Conservation (phyloP, 73 alveolate species). For the Paramecium biaurelia region DNA sequence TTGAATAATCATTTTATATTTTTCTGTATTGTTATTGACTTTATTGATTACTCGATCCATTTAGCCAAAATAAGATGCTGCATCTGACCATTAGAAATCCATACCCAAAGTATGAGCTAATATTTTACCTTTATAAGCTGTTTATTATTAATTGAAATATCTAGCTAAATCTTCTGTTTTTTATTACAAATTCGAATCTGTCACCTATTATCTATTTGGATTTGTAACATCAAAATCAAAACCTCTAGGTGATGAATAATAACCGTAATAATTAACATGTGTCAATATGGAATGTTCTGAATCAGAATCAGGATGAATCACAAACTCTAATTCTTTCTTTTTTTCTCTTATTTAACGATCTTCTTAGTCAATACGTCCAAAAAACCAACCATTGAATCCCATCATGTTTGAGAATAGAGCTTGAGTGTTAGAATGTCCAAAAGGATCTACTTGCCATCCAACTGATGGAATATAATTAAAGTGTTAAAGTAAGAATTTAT, state of each 20-base stretch:
- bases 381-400: slow-evolving; percentile 91
- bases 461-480: slow-evolving; percentile 82
- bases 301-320: slow-evolving; percentile 80
- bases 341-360: slow-evolving; percentile 79
- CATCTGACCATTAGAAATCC: slow-evolving; percentile 79
- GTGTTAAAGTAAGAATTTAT: slow-evolving; percentile 82
- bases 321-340: slow-evolving; percentile 80
- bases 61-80: slow-evolving; percentile 65
- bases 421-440: slow-evolving; percentile 92
- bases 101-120: slow-evolving; percentile 77
- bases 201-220: neutral
- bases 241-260: slow-evolving; percentile 35
- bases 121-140: slow-evolving; percentile 70
- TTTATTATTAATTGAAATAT: slow-evolving; percentile 64
- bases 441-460: slow-evolving; percentile 98
- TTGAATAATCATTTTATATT: slow-evolving; percentile 48
- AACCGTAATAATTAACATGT: slow-evolving; percentile 46
- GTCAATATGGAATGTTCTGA: slow-evolving; percentile 2
- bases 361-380: slow-evolving; percentile 85
- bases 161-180: slow-evolving; percentile 65
- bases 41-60: slow-evolving; percentile 73
- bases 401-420: slow-evolving; percentile 87
- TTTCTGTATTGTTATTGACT: slow-evolving; percentile 62
- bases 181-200: slow-evolving; percentile 9
- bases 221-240: slow-evolving; percentile 28